Evolutionary conservation across 116 monocot species (phyloP), one percentile per base, ranked within the genome.

Genomic region (Trichopus zeylanicus): DNA sequence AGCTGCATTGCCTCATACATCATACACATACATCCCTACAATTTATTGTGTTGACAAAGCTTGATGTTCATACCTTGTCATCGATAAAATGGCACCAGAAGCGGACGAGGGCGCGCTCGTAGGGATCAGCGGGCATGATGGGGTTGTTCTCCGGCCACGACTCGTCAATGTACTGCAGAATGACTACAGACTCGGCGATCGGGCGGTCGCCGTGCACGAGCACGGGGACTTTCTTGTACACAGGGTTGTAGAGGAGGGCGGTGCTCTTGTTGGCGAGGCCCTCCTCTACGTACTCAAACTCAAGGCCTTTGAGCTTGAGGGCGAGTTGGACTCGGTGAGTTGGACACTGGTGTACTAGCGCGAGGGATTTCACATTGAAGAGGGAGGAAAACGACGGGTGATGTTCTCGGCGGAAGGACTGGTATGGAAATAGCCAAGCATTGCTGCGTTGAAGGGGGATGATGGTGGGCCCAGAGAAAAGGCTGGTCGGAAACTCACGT

Each of bases 291-390:
- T 84, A 88, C 53, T 84, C 77, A 55, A 83, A 93, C 16, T 78
- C 65, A 3, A 93, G 67, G 28, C 71, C 76, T 34, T 93, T 93
- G 58, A 93, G 84, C 73, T 81, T 81, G 51, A 87, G 81, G 33
- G 87, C 83, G 0, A 92, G 76, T 60, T 84, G 83, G 52, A 88
- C 88, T 4, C 93, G 73, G 77, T 88, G 93, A 28, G 88, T 93
- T n/a, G 32, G 32, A 1, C 18, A 16, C n/a, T 42, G 42, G 3
- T 42, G 42, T 16, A 42, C 13, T 42, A n/a, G 12, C 18, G 4
- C n/a, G 42, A n/a, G n/a, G n/a, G n/a, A 13, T n/a, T 0, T 42
- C 12, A 16, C n/a, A 42, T 42, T 16, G 42, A n/a, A n/a, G n/a
- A n/a, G n/a, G n/a, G n/a, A n/a, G n/a, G n/a, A n/a, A n/a, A n/a